A percentile compares a stretch with the other conserved stretches of the same genome.
Conservation (phyloP, 768 basidiomycete species). For the Suillus occidentalis region DNA sequence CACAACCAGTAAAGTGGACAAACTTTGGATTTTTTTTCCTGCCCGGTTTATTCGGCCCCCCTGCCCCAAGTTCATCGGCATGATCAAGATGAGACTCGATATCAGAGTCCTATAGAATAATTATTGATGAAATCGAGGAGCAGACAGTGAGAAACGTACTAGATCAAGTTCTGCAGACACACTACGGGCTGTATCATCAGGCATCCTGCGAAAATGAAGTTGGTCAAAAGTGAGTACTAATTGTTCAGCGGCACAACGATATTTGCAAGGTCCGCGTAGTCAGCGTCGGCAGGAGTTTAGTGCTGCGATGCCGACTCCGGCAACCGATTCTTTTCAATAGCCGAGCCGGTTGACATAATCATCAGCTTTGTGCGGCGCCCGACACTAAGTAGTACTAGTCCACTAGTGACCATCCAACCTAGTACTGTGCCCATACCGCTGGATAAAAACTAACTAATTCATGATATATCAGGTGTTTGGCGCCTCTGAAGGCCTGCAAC, state of each 20-base stretch:
- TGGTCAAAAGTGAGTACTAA: constrained; percentile 21
- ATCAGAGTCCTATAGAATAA: constrained; percentile 59
- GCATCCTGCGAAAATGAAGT: constrained; percentile 49
- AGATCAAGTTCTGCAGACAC: constrained; percentile 63
- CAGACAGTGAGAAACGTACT: constrained; percentile 20
- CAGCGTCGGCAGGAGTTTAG: constrained; percentile 2
- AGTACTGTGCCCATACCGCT: too few relatives aligned
- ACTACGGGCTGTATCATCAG: constrained; percentile 55
- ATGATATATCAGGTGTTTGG: too few relatives aligned
- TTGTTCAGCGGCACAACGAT: neutral
- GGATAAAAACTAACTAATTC: too few relatives aligned
- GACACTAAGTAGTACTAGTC: neutral
- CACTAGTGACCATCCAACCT: too few relatives aligned
- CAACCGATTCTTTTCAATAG: neutral
- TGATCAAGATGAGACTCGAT: constrained; percentile 47
- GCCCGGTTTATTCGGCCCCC: constrained; percentile 46
- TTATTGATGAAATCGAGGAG: constrained; percentile 13
- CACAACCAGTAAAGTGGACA: constrained; percentile 24
- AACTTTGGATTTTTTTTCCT: constrained; percentile 91
- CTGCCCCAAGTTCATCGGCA: constrained; percentile 12
- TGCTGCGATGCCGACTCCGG: constrained; percentile 4
- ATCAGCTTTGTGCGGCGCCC: neutral
- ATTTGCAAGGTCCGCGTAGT: constrained; percentile 3
- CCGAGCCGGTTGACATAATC: constrained; percentile 21
- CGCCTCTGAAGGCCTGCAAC: too few relatives aligned